phyloP scores from a whole-genome alignment of 768 basidiomycete genomes.

The Leucocoprinus leucothites region DNA sequence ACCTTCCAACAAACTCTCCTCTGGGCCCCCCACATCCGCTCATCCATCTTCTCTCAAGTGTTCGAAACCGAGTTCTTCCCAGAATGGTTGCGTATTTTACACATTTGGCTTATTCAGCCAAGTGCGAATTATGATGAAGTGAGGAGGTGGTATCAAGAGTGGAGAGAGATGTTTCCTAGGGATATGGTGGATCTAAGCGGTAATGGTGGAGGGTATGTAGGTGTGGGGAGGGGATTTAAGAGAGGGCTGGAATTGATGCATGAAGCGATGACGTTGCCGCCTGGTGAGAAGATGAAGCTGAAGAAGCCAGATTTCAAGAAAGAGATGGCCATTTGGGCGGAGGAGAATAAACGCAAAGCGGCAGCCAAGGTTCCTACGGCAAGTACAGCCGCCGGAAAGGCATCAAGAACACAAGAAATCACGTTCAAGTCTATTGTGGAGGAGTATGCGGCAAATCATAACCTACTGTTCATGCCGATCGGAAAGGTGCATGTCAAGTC shows the following conservation, averaged over 20 bases:
- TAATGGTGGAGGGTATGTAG: slow-evolving; percentile 41
- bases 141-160: slow-evolving; percentile 88
- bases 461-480: slow-evolving; percentile 86
- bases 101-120: slow-evolving; percentile 92
- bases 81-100: slow-evolving; percentile 91
- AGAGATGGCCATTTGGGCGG: slow-evolving; percentile 30
- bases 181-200: slow-evolving; percentile 37
- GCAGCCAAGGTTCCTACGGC: slow-evolving; percentile 28
- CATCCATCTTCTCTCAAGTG: slow-evolving; percentile 77
- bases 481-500: slow-evolving; percentile 83
- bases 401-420: slow-evolving; percentile 70
- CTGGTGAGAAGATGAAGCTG: slow-evolving; percentile 66
- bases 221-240: slow-evolving; percentile 78
- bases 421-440: slow-evolving; percentile 94
- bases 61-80: slow-evolving; percentile 94
- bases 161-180: slow-evolving; percentile 80
- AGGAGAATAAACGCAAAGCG: slow-evolving; percentile 4
- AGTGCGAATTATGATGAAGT: slow-evolving; percentile 89
- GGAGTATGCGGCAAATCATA: slow-evolving; percentile 80
- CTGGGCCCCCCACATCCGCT: slow-evolving; percentile 74
- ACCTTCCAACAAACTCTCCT: slow-evolving; percentile 73
- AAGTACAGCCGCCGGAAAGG: slow-evolving; percentile 28
- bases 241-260: slow-evolving; percentile 93
- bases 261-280: slow-evolving; percentile 83
- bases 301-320: slow-evolving; percentile 62